Evolutionary conservation across 345 rosid genomes (phyloP).

Genomic region (Iberis pinnata): DNA sequence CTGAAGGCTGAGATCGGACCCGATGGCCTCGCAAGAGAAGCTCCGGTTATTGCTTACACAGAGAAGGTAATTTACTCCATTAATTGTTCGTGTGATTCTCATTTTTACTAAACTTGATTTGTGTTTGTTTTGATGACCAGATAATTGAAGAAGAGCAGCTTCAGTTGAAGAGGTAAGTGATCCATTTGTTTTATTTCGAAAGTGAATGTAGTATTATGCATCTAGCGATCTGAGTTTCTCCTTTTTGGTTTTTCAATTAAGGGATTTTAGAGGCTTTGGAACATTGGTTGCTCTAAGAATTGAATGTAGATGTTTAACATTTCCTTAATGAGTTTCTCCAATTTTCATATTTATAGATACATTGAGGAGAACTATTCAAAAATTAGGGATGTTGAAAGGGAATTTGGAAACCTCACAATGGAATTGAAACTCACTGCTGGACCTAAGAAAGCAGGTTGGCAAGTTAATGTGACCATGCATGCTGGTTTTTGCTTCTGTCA

Average conservation of each 20-base stretch:
- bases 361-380: slow-evolving; percentile 80
- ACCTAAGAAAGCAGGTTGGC: slow-evolving; percentile 84
- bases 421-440: slow-evolving; percentile 98
- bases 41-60: slow-evolving; percentile 81
- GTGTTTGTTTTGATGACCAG: slow-evolving; percentile 33
- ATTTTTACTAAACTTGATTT: slow-evolving; percentile 14
- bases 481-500: slow-evolving; percentile 1
- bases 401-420: slow-evolving; percentile 61
- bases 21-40: slow-evolving; percentile 78
- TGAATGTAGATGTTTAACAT: not conserved
- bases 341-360: slow-evolving; percentile 63
- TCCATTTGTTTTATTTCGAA: not conserved
- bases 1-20: slow-evolving; percentile 77
- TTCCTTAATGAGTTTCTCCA: not conserved
- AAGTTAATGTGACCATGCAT: not conserved
- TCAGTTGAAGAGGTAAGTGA: slow-evolving; percentile 63
- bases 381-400: slow-evolving; percentile 81
- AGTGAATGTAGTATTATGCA: not conserved
- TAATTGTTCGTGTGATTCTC: not conserved
- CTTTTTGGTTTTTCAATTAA: not conserved
- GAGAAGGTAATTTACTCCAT: slow-evolving; percentile 50
- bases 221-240: slow-evolving; percentile 6
- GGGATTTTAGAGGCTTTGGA: not conserved
- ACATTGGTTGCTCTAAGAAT: slow-evolving; percentile 8
- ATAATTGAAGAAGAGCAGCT: slow-evolving; percentile 79